Conservation (phyloP, 306 rosid genomes). For the Lathyrus aphaca region DNA sequence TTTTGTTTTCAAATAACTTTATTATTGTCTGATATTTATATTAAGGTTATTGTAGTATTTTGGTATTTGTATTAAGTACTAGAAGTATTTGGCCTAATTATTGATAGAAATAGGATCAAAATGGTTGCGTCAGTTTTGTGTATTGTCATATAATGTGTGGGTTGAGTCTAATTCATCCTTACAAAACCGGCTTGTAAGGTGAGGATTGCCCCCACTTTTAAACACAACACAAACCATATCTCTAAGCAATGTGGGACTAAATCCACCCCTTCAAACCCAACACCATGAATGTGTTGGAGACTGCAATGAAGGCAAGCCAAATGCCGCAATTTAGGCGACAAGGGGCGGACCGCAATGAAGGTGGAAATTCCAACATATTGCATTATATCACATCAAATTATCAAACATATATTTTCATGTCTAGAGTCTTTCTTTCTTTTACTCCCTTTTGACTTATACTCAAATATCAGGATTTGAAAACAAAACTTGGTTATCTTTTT, state of each 20-base stretch:
- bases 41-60: background rate
- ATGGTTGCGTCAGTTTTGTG: background rate
- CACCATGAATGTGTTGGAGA: no score
- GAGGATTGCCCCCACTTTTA: no score
- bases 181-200: no score
- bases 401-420: background rate
- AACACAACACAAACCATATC: no score
- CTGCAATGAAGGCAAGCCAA: no score
- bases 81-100: background rate
- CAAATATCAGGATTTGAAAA: background rate
- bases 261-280: no score
- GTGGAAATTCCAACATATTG: no score
- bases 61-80: background rate
- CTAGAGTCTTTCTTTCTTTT: background rate
- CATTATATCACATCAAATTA: background rate
- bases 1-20: slow-evolving; percentile 22
- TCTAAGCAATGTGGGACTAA: no score
- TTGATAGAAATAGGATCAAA: background rate
- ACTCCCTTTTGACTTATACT: background rate
- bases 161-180: no score
- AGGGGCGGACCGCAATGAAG: no score
- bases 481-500: background rate
- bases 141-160: no score
- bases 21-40: background rate
- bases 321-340: no score